Evolutionary conservation across 192 early-diverging fungal genomes (phyloP).

Genomic region (Backusella liffmaniae): DNA sequence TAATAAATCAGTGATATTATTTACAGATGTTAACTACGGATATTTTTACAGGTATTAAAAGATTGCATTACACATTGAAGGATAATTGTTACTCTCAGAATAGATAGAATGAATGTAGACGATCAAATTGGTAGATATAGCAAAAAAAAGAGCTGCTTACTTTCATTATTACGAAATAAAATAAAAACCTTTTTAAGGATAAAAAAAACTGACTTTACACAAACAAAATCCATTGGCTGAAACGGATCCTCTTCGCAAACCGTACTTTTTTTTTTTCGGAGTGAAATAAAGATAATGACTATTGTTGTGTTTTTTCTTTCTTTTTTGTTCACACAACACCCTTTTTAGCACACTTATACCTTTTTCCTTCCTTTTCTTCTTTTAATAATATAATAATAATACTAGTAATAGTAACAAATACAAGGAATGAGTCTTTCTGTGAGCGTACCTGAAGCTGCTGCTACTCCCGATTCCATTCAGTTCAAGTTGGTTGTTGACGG

Average conservation of each 20-base stretch:
- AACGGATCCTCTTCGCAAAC: neutral
- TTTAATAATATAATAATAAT: neutral
- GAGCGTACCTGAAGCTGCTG: constrained; percentile 51
- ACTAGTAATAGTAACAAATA: neutral
- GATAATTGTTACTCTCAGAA: too few relatives aligned
- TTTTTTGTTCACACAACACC: neutral
- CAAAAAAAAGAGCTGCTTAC: too few relatives aligned
- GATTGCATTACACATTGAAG: too few relatives aligned
- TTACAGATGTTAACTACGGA: too few relatives aligned
- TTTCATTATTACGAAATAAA: too few relatives aligned
- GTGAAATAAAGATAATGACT: neutral
- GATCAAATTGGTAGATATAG: too few relatives aligned
- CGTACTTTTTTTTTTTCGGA: neutral
- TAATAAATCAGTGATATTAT: too few relatives aligned
- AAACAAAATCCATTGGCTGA: neutral
- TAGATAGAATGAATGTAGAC: too few relatives aligned
- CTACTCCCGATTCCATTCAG: constrained; percentile 50
- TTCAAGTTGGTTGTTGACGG: constrained; percentile 48
- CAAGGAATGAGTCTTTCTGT: constrained; percentile 22
- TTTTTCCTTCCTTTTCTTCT: neutral
- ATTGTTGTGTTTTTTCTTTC: neutral
- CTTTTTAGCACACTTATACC: neutral
- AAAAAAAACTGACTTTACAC: neutral
- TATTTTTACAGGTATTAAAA: too few relatives aligned
- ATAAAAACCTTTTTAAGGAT: neutral